Evolutionary conservation across 306 rosid genomes (phyloP).

Genomic region (Fagus sylvatica): DNA sequence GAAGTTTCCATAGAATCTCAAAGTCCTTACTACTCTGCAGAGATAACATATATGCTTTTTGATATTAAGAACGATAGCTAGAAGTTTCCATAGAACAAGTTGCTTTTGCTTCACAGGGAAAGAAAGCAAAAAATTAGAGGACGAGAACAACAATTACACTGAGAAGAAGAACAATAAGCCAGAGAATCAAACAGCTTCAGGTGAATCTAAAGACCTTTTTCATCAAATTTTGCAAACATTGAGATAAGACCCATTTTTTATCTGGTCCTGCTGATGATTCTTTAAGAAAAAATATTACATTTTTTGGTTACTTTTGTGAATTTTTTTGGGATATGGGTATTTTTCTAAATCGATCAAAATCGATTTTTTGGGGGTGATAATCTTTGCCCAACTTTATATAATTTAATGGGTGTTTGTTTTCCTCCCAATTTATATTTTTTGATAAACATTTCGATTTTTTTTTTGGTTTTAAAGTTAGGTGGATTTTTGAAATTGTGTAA

Average conservation of each 20-base stretch:
- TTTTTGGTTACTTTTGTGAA: not conserved
- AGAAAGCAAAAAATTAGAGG: constrained; percentile 40
- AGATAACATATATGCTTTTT: no score
- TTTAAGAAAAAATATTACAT: not conserved
- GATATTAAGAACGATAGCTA: no score
- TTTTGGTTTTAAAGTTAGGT: not conserved
- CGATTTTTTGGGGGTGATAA: constrained; percentile 19
- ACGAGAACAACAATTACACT: constrained; percentile 10
- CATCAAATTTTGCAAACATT: not conserved
- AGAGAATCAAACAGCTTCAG: constrained; percentile 38
- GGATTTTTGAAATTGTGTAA: constrained; percentile 2
- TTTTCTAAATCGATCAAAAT: constrained; percentile 18
- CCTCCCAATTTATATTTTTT: not conserved
- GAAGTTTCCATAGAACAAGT: constrained; percentile 8
- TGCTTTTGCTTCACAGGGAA: constrained; percentile 61
- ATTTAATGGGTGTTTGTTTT: not conserved
- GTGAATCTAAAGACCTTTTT: constrained; percentile 31
- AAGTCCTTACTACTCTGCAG: no score
- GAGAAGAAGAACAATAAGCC: constrained; percentile 25
- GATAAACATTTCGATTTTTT: not conserved
- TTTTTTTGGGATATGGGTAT: constrained; percentile 17
- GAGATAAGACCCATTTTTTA: constrained; percentile 14
- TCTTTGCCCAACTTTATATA: not conserved
- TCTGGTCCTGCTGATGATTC: constrained; percentile 16
- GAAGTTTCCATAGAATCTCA: no score